phyloP scores from a whole-genome alignment of 148 eudicot genomes.

The Fagopyrum esculentum region DNA sequence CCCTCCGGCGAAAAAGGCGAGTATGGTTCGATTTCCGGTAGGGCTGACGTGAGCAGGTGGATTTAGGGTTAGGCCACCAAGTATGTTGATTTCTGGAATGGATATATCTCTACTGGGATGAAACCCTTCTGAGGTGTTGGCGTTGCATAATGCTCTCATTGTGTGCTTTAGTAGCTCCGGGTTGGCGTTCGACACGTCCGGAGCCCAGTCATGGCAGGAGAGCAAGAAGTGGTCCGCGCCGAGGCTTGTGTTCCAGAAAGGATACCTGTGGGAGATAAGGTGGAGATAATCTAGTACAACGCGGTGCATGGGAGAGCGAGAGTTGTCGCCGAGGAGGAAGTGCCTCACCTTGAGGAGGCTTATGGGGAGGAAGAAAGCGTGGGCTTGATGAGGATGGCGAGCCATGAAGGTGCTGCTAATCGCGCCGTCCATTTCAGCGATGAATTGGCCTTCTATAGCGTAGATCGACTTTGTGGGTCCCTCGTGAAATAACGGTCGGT shows the following conservation, averaged over 20 bases:
- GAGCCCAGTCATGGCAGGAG: slow-evolving; percentile 59
- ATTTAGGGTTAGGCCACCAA: slow-evolving; percentile 25
- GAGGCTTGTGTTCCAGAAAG: slow-evolving; percentile 35
- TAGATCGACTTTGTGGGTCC: slow-evolving; percentile 36
- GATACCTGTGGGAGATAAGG: slow-evolving; percentile 24
- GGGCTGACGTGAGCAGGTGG: not conserved
- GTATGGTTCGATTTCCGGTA: slow-evolving; percentile 17
- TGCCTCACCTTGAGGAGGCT: slow-evolving; percentile 24
- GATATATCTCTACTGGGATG: slow-evolving; percentile 47
- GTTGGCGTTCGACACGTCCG: slow-evolving; percentile 20
- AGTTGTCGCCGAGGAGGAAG: slow-evolving; percentile 12
- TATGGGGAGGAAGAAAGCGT: slow-evolving; percentile 33
- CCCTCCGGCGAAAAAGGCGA: slow-evolving; percentile 46
- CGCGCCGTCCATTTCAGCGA: slow-evolving; percentile 31
- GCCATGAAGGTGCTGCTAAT: slow-evolving; percentile 26
- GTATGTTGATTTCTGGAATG: slow-evolving; percentile 50
- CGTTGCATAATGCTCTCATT: slow-evolving; percentile 68
- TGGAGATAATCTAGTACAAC: slow-evolving; percentile 28
- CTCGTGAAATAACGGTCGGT: slow-evolving; percentile 34
- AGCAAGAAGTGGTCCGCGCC: slow-evolving; percentile 52
- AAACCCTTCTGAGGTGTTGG: slow-evolving; percentile 69
- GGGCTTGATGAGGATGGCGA: slow-evolving; percentile 31
- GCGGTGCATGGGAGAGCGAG: slow-evolving; percentile 23
- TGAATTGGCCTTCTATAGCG: slow-evolving; percentile 41
- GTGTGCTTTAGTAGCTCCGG: slow-evolving; percentile 33